Base-by-base conservation (phyloP, 495 filamentous ascomycete species). In the Podospora fimiseda region DNA sequence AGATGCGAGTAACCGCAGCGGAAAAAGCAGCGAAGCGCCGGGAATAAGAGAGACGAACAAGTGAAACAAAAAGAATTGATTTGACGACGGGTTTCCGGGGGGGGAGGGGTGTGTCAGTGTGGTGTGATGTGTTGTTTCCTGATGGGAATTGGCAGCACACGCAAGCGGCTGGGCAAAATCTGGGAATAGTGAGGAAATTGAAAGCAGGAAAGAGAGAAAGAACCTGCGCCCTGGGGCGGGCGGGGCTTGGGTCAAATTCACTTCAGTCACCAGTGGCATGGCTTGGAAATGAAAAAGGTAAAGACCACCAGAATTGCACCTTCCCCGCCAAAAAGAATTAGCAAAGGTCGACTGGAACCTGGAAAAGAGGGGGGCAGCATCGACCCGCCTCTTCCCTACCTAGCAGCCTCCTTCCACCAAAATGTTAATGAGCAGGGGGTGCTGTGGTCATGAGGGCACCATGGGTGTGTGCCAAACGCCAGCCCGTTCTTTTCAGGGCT, bases 111-210 rank as follows among this genome's bases (percentile, higher is more conserved):
- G n/a, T n/a, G n/a, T n/a, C n/a, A n/a, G n/a, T n/a, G n/a, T n/a
- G n/a, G n/a, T n/a, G n/a, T n/a, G n/a, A n/a, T n/a, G n/a, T n/a
- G n/a, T 33, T 9, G 3, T 14, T 14, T 14, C 7, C 8, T 23
- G 19, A 22, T 22, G 21, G 27, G 37, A 20, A 33, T 30, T 11
- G 38, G 8, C 11, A 57, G 55, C 50, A 43, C 23, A 56, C 46
- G 49, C 55, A 57, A 52, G 55, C 55, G 55, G 43, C 55, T 52
- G 55, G 49, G 55, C 55, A 52, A 40, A 23, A 49, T 40, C 49
- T 57, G 55, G 54, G 18, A 57, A 53, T 50, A 50, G 27, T 41
- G 50, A 52, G 40, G 50, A 33, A 47, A 33, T 56, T 49, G 37
- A 23, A 44, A 43, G 36, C 21, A 19, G 37, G 20, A 9, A 23